Evolutionary conservation across 495 filamentous ascomycete species (phyloP).

Genomic region (Penicillium canescens): DNA sequence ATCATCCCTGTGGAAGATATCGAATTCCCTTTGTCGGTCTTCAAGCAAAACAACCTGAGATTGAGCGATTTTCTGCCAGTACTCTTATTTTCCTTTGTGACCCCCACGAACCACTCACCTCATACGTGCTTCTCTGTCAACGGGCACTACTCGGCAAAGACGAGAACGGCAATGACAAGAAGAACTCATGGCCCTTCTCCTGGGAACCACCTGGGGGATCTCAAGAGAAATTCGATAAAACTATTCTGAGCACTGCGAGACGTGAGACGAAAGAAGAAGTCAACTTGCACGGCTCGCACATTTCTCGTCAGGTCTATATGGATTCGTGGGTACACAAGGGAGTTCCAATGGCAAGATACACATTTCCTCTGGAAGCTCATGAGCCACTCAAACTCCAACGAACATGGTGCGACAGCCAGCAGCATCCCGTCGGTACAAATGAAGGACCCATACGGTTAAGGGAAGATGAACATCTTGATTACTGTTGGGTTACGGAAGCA

Average conservation of each 20-base stretch:
- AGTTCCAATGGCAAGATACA: neutral
- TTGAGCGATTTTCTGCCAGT: slow-evolving; percentile 2
- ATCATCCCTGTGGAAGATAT: neutral
- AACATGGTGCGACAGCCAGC: slow-evolving; percentile 1
- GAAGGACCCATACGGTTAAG: neutral
- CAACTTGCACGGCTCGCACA: neutral
- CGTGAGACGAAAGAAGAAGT: slow-evolving; percentile 4
- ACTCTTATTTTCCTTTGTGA: neutral
- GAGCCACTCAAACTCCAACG: neutral
- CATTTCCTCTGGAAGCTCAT: neutral
- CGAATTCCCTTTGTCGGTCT: slow-evolving; percentile 1
- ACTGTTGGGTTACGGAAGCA: no score
- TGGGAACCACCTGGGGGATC: neutral
- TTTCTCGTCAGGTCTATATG: neutral
- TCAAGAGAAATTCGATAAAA: neutral
- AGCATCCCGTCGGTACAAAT: neutral
- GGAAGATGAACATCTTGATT: no score
- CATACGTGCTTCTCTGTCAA: neutral
- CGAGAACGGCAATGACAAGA: neutral
- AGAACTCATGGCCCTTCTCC: neutral
- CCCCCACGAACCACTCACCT: no score
- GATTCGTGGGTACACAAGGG: slow-evolving; percentile 1
- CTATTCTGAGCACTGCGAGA: neutral
- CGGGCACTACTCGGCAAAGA: neutral
- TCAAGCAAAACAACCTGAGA: neutral